Base-by-base conservation (phyloP, 2,329 filamentous ascomycete genomes). In the Fusarium torreyae region DNA sequence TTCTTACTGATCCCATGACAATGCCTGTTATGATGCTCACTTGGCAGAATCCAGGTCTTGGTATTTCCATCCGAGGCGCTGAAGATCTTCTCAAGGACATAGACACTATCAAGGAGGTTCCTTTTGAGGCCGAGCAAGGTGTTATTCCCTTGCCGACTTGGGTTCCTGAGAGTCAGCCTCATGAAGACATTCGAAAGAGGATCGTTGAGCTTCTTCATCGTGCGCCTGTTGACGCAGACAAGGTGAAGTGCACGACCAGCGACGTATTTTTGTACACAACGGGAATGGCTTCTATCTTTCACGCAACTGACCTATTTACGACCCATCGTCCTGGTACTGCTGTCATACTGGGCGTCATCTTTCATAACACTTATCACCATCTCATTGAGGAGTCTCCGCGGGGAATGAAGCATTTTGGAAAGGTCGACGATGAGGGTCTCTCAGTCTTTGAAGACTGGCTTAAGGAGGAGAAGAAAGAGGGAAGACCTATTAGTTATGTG, bases 221-320 rank as follows among this genome's bases (percentile, higher is more conserved):
- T 7, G 83, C 81, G 1, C 75, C 82, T 2, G 72, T 77, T 24
- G 72, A 79, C 7, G 59, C 70, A n/a, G 45, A 67, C 13, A 70
- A 74, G 14, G 68, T 75, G n/a, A 72, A 65, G 28, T 69, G 75
- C 49, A 54, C 57, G 5, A 36, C 74, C 2, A 48, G 45, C 5
- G 85, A 89, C 63, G 81, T 89, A 2, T 87, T 81, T 50, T 77
- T 89, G 20, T 88, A 85, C 69, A 81, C 82, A 7, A 84, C 84
- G 1, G 87, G 87, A 26, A 89, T 89, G 86, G 82, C 82, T 1
- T 80, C 82, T 26, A 82, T 89, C 13, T 85, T 82, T 56, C 75
- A 81, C 24, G 63, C 80, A 3, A 83, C 83, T 36, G 77, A 78
- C 40, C 75, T 79, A 4, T 70, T 87, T 11, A 62, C 77, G 4